Base-by-base conservation (phyloP, 345 rosid genomes). In the Arabis hirsuta region DNA sequence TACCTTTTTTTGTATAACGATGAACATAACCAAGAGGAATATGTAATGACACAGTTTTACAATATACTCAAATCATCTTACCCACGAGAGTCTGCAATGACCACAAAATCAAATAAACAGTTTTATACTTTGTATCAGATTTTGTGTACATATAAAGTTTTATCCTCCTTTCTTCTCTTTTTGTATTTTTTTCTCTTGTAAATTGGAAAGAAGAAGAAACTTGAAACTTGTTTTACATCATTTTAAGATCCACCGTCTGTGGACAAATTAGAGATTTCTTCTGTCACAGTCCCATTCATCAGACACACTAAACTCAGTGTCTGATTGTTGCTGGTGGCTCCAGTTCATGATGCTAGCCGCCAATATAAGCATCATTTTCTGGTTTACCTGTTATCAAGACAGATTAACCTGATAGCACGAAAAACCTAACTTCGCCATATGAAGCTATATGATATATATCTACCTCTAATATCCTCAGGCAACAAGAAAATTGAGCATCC, bases 401-500 rank as follows among this genome's bases (percentile, higher is more conserved):
- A 32, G 1, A 34, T 45, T 34, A 51, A 42, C n/a, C 48, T 0
- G 26, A 24, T 51, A 29, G 4, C 27, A 12, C 12, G 6, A 3
- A 38, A 51, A 14, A 8, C n/a, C 8, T 12, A 20, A 20, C 1
- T 48, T 27, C 5, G 11, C 3, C 12, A 4, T 26, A 32, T 12
- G 14, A 26, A 60, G 53, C 29, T 57, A 34, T 6, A 31, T 2
- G 39, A 36, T 8, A 36, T 36, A 8, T 36, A 27, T 44, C 50
- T 71, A 93, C 97, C 97, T 91, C 97, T 51, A 91, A 94, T 90
- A 80, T 94, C 97, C 82, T 94, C 98, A 24, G 95, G 98, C 73
- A 94, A 81, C 83, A 94, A 75, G 84, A 94, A 94, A 27, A 94
- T 84, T 39, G 95, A 91, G 79, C 98, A 89, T 10, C 98, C 96